Percentiles rank a stretch among this genome's conserved stretches.
Evolutionary conservation across 768 basidiomycete genomes (phyloP).

Genomic region (Boletus subparvulus): DNA sequence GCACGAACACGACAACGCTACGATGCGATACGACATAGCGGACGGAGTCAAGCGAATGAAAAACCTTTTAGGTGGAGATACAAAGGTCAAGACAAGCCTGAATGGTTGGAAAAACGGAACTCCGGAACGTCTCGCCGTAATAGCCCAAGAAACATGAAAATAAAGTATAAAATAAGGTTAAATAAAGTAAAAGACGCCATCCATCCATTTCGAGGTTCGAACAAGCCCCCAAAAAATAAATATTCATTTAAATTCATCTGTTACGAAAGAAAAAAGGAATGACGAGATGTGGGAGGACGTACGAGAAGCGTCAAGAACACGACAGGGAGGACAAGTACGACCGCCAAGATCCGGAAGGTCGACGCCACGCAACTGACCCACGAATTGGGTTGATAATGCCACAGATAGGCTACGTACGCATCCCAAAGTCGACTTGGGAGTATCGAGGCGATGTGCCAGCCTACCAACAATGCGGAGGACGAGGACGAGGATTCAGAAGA

Average conservation of each 20-base stretch:
- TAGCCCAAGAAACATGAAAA: neutral
- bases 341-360: conserved; percentile 62
- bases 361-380: conserved; percentile 68
- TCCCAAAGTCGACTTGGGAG: conserved; percentile 52
- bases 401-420: conserved; percentile 60
- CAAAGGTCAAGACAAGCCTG: neutral
- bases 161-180: conserved; percentile 11
- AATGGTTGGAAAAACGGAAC: conserved; percentile 1
- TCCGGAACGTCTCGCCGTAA: conserved; percentile 17
- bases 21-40: neutral
- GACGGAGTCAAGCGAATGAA: conserved; percentile 5
- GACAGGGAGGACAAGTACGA: conserved; percentile 47
- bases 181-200: conserved; percentile 1
- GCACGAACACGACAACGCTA: neutral
- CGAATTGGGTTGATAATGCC: conserved; percentile 61
- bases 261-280: conserved; percentile 10
- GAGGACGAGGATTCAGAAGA: conserved; percentile 11
- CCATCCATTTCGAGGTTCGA: conserved; percentile 1
- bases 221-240: neutral
- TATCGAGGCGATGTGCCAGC: conserved; percentile 4
- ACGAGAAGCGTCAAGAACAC: conserved; percentile 67
- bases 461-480: conserved; percentile 20
- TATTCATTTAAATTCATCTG: conserved; percentile 1
- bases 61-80: conserved; percentile 14
- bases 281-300: conserved; percentile 28